Evolutionary conservation across 2,329 filamentous ascomycete species (phyloP).

Genomic region (Clarireedia paspali): DNA sequence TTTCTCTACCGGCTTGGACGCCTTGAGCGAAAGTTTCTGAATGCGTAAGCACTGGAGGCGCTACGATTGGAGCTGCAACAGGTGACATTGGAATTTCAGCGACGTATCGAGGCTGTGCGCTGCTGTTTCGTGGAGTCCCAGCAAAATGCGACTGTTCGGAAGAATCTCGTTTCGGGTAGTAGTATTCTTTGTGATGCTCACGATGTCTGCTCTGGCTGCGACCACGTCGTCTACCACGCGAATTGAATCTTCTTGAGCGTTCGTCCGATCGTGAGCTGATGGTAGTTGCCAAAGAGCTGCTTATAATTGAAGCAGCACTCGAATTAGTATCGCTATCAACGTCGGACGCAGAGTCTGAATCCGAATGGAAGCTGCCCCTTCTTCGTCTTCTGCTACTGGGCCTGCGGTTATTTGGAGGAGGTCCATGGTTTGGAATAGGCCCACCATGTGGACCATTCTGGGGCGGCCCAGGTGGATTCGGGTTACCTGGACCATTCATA

Average conservation of each 20-base stretch:
- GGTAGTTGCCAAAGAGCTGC: slow-evolving; percentile 12
- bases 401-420: background rate
- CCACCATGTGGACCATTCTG: background rate
- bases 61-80: slow-evolving; percentile 12
- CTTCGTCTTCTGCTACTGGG: background rate
- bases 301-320: slow-evolving; percentile 5
- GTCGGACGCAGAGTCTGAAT: slow-evolving; percentile 9
- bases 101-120: slow-evolving; percentile 10
- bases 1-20: slow-evolving; percentile 20
- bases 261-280: slow-evolving; percentile 13
- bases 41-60: slow-evolving; percentile 11
- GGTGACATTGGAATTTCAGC: slow-evolving; percentile 10
- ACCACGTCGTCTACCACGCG: slow-evolving; percentile 2
- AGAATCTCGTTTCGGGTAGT: slow-evolving; percentile 13
- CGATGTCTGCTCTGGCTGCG: slow-evolving; percentile 19
- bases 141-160: slow-evolving; percentile 12
- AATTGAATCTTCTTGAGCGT: slow-evolving; percentile 5
- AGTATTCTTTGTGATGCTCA: slow-evolving; percentile 15
- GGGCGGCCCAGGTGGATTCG: background rate
- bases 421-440: background rate
- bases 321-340: slow-evolving; percentile 11
- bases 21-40: slow-evolving; percentile 18
- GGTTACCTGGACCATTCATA: slow-evolving; percentile 5
- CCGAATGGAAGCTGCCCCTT: slow-evolving; percentile 4
- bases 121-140: background rate